Base-by-base conservation (phyloP, 108 stramenopile species). In the Cyclotella sp. region DNA sequence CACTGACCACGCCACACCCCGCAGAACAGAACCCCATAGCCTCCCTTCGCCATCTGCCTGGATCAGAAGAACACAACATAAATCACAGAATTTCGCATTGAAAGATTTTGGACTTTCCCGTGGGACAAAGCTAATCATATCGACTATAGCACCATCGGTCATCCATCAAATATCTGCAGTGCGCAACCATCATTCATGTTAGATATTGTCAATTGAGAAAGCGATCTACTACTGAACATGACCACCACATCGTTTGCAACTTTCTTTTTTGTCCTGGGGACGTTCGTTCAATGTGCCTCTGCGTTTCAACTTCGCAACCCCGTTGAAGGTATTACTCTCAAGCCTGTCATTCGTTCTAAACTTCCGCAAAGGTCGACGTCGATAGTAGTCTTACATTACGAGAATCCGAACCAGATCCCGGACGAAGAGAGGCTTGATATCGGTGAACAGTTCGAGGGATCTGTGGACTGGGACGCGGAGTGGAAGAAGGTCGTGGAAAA, bases 401-500 rank as follows among this genome's bases (percentile, higher is more conserved):
- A 51, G 19, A 51, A 51, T 51, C 49, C 49, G 18, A 18, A 51
- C n/a, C 18, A 51, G 19, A 51, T 19, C 19, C 19, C 49, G 3
- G 49, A 18, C 19, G 49, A 51, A 19, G 49, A 34, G 34, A 34
- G 34, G 34, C 34, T 34, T 34, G 34, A 34, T 6, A 34, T 34
- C 34, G 34, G 34, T 6, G 34, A 34, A 34, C 34, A 34, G 34
- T 34, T 34, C 6, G 34, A 34, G 34, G 34, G 34, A 34, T 62
- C 72, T 30, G 70, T 79, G 2, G 78, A 80, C 63, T 80, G 79
- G 79, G 79, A 80, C n/a, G 72, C 72, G 15, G 79, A 80, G 29
- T 80, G 79, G 79, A 73, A 73, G 63, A 80, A 80, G 61, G 79
- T 80, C 26, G 72, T 80, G n/a, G 42, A 68, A 43, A 73, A 80